Evolutionary conservation across 495 filamentous ascomycete species (phyloP).

Genomic region (Aspergillus avenaceus): DNA sequence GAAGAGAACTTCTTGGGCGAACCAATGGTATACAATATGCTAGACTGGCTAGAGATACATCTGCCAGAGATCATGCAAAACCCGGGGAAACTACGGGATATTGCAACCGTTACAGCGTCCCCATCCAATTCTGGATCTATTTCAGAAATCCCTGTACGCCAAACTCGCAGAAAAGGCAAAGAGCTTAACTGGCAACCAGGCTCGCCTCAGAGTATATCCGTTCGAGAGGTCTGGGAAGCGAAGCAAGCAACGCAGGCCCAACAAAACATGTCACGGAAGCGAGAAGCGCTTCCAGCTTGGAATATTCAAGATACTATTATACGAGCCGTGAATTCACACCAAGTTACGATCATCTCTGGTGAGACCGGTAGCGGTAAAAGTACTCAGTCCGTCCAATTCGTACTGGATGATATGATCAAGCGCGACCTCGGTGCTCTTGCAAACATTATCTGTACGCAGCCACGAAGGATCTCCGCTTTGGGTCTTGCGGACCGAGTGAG

Average conservation of each 20-base stretch:
- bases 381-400: conserved; percentile 93
- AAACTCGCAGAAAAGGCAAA: conserved; percentile 41
- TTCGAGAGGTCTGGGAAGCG: conserved; percentile 49
- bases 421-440: conserved; percentile 66
- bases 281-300: conserved; percentile 84
- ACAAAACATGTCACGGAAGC: conserved; percentile 63
- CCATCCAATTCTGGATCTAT: conserved; percentile 11
- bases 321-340: conserved; percentile 62
- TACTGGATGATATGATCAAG: conserved; percentile 86
- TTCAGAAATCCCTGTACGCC: conserved; percentile 43
- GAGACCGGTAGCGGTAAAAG: conserved; percentile 97
- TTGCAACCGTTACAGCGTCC: conserved; percentile 58
- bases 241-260: conserved; percentile 55
- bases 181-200: conserved; percentile 35
- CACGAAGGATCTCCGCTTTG: conserved; percentile 88
- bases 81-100: conserved; percentile 77
- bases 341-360: conserved; percentile 93
- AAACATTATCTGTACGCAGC: conserved; percentile 97
- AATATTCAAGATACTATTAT: conserved; percentile 72
- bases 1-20: conserved; percentile 66
- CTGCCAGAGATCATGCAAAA: conserved; percentile 71
- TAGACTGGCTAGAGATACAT: conserved; percentile 85
- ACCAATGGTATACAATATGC: conserved; percentile 81
- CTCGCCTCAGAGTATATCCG: conserved; percentile 34
- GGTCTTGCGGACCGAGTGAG: conserved; percentile 92